Conservation (phyloP, 169 alveolate species). For the Cryptosporidium parvum region DNA sequence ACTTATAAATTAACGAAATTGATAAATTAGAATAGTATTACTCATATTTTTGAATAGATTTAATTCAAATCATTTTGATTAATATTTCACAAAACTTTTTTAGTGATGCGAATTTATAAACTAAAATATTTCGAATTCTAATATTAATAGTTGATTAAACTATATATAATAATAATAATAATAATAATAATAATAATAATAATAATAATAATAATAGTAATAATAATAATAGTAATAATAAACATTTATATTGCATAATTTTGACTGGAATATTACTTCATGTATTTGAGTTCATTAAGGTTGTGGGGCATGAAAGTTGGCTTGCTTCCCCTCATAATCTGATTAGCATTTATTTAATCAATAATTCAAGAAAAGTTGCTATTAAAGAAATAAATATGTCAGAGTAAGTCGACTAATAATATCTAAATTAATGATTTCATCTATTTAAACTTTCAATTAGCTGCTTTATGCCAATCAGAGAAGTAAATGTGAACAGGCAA, state of each 20-base stretch:
- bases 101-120: too few relatives aligned
- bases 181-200: too few relatives aligned
- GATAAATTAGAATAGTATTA: neutral
- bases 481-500: constrained; percentile 71
- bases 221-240: too few relatives aligned
- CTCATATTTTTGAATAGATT: neutral
- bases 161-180: too few relatives aligned
- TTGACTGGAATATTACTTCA: neutral
- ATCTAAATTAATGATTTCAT: neutral
- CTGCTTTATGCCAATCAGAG: constrained; percentile 68
- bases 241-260: neutral
- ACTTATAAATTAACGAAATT: too few relatives aligned
- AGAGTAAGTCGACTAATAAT: constrained; percentile 20
- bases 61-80: neutral
- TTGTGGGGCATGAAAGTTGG: constrained; percentile 56
- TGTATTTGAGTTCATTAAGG: neutral
- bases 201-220: too few relatives aligned
- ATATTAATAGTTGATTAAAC: too few relatives aligned
- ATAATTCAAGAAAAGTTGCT: neutral
- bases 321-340: constrained; percentile 8
- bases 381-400: constrained; percentile 22
- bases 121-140: too few relatives aligned
- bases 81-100: neutral
- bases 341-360: neutral
- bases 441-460: constrained; percentile 9